phyloP scores from a whole-genome alignment of 1,139 yeast species.

The Entelexis sorbosivorans region DNA sequence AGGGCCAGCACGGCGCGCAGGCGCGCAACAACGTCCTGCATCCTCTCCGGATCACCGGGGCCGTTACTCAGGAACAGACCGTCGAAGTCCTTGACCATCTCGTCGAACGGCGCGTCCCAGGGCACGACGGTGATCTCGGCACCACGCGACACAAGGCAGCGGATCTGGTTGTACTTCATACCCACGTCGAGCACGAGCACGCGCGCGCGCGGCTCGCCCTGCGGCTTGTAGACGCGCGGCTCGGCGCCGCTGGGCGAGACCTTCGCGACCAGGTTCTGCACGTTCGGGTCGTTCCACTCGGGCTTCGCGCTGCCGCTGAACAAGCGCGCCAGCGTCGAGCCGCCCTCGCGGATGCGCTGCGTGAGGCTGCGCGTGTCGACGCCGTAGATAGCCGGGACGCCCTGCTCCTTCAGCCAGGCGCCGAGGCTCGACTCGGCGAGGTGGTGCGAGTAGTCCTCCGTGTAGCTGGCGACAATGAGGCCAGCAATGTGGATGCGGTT shows the following conservation, averaged over 20 bases:
- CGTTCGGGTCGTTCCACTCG: slow-evolving; percentile 90
- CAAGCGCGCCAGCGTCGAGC: slow-evolving; percentile 84
- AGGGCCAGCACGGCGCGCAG: slow-evolving; percentile 47
- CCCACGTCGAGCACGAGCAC: slow-evolving; percentile 93
- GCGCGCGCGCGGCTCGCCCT: slow-evolving; percentile 36
- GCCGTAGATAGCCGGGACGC: slow-evolving; percentile 93
- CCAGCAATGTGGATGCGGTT: slow-evolving; percentile 91
- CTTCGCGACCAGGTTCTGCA: slow-evolving; percentile 77
- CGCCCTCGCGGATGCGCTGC: slow-evolving; percentile 80
- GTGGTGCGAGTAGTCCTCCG: slow-evolving; percentile 90
- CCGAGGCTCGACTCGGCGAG: slow-evolving; percentile 89
- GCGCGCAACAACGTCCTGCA: slow-evolving; percentile 53
- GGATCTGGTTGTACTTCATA: slow-evolving; percentile 93
- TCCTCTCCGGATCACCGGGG: slow-evolving; percentile 93
- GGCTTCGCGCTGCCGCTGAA: slow-evolving; percentile 52
- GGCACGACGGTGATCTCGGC: slow-evolving; percentile 94
- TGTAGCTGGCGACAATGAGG: slow-evolving; percentile 91
- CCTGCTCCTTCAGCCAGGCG: slow-evolving; percentile 83
- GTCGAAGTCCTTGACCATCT: slow-evolving; percentile 53
- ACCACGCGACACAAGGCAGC: slow-evolving; percentile 93
- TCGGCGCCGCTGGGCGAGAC: slow-evolving; percentile 60
- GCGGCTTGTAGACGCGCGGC: slow-evolving; percentile 48
- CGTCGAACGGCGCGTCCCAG: slow-evolving; percentile 77
- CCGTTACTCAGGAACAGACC: slow-evolving; percentile 96
- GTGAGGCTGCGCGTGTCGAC: slow-evolving; percentile 95